phyloP scores from a whole-genome alignment of 2,329 filamentous ascomycete genomes.

The Mycosphaerelloides madeirae region DNA sequence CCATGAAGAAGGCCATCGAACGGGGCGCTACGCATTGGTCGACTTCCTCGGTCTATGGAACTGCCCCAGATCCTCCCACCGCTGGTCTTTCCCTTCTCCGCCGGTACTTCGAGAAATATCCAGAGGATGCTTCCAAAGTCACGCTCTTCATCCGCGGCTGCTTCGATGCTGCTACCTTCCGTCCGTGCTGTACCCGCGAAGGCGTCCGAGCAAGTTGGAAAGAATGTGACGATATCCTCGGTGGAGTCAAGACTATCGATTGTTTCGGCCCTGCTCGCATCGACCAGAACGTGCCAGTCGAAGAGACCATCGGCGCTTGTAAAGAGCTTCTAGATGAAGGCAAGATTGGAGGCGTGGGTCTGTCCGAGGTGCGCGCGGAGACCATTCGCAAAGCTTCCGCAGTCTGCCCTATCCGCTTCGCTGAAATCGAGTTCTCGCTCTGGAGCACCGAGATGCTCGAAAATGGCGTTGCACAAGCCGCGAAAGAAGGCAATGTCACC shows the following conservation, averaged over 20 bases:
- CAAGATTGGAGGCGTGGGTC: constrained; percentile 43
- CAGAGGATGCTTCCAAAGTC: constrained; percentile 48
- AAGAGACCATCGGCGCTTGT: constrained; percentile 42
- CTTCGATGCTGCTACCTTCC: constrained; percentile 30
- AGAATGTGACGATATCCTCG: constrained; percentile 41
- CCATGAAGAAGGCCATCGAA: no score
- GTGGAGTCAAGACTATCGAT: constrained; percentile 46
- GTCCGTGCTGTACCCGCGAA: constrained; percentile 38
- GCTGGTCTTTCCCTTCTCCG: constrained; percentile 47
- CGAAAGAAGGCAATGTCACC: constrained; percentile 61
- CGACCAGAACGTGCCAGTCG: constrained; percentile 41
- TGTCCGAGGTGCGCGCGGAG: constrained; percentile 44
- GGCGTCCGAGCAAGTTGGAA: constrained; percentile 44
- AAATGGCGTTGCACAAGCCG: constrained; percentile 54
- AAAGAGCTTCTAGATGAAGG: constrained; percentile 36
- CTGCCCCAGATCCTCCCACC: no score
- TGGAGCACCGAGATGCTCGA: constrained; percentile 54
- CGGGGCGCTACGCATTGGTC: no score
- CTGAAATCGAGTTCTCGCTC: constrained; percentile 58
- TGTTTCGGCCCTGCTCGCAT: constrained; percentile 45
- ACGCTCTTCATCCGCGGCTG: constrained; percentile 50
- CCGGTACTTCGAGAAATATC: constrained; percentile 50
- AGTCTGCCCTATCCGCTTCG: constrained; percentile 53
- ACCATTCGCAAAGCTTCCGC: constrained; percentile 47
- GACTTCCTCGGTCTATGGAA: no score